Evolutionary conservation across 2,329 filamentous ascomycete species (phyloP).

Genomic region (Hymenoscyphus albidus): DNA sequence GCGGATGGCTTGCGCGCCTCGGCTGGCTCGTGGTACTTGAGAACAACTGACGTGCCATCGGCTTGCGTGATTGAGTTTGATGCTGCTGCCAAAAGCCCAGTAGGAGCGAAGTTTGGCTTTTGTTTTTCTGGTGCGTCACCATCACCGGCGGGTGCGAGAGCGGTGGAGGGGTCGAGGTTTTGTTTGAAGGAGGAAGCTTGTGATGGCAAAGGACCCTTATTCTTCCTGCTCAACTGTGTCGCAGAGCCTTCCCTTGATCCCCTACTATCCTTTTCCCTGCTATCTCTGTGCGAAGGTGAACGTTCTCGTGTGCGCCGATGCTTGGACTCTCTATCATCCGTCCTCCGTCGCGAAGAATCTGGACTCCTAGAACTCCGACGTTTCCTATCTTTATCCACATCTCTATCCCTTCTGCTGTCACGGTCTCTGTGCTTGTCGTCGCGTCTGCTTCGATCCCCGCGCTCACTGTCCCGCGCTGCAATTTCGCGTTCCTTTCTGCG

Average conservation of each 20-base stretch:
- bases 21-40: constrained; percentile 94
- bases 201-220: constrained; percentile 52
- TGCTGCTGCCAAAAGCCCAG: constrained; percentile 80
- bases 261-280: constrained; percentile 16
- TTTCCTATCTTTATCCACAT: constrained; percentile 24
- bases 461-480: constrained; percentile 12
- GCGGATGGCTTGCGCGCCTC: constrained; percentile 85
- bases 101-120: constrained; percentile 79
- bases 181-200: constrained; percentile 58
- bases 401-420: constrained; percentile 19
- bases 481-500: constrained; percentile 16
- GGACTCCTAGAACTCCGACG: constrained; percentile 33
- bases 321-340: constrained; percentile 27
- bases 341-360: constrained; percentile 20
- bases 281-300: constrained; percentile 25
- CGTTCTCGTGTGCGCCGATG: constrained; percentile 26
- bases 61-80: constrained; percentile 73
- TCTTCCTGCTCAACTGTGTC: constrained; percentile 27
- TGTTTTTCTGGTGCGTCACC: constrained; percentile 64
- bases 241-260: constrained; percentile 24
- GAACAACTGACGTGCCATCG: constrained; percentile 68
- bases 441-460: neutral
- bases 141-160: constrained; percentile 32
- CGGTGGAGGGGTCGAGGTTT: constrained; percentile 40
- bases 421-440: constrained; percentile 7